These are phyloP conservation scores for Catunica adiposa DNA, from an alignment of 2,329 filamentous ascomycete genomes.

Conservation along the genomic window DNA sequence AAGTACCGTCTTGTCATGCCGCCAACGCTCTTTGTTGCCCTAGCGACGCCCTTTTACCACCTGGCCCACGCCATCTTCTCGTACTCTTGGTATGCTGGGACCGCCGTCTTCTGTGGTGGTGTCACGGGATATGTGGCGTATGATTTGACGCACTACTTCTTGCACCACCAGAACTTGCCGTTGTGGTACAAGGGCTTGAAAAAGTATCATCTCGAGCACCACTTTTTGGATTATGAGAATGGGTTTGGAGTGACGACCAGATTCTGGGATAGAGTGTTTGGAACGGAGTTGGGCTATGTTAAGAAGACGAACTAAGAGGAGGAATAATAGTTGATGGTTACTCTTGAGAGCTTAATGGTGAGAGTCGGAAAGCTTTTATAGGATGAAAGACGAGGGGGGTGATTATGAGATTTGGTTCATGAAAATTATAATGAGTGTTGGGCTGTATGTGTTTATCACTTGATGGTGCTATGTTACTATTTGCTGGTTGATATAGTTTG, in stretches of 20 bases:
- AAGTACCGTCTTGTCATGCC: conserved; percentile 95
- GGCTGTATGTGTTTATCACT: too few relatives aligned
- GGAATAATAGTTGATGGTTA: too few relatives aligned
- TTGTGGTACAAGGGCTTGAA: conserved; percentile 82
- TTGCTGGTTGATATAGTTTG: too few relatives aligned
- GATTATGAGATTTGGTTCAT: too few relatives aligned
- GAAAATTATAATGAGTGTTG: too few relatives aligned
- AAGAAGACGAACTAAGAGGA: conserved; percentile 8
- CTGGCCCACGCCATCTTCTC: conserved; percentile 68
- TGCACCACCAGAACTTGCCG: conserved; percentile 87
- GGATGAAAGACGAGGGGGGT: too few relatives aligned
- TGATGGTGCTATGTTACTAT: too few relatives aligned
- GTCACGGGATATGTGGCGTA: conserved; percentile 95
- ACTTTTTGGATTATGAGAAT: conserved; percentile 95
- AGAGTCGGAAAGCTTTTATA: too few relatives aligned
- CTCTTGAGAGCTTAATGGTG: too few relatives aligned
- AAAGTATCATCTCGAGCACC: conserved; percentile 93
- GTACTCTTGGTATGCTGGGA: conserved; percentile 70
- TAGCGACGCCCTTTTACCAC: conserved; percentile 85
- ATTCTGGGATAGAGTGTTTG: conserved; percentile 90
- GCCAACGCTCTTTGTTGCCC: conserved; percentile 64
- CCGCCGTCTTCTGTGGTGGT: conserved; percentile 69
- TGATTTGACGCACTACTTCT: conserved; percentile 95
- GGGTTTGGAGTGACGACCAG: conserved; percentile 92
- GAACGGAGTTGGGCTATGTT: conserved; percentile 50